These are phyloP conservation scores for Dictyostelium capitatum DNA, from an alignment of 78 protist genomes.

Conservation along the genomic window DNA sequence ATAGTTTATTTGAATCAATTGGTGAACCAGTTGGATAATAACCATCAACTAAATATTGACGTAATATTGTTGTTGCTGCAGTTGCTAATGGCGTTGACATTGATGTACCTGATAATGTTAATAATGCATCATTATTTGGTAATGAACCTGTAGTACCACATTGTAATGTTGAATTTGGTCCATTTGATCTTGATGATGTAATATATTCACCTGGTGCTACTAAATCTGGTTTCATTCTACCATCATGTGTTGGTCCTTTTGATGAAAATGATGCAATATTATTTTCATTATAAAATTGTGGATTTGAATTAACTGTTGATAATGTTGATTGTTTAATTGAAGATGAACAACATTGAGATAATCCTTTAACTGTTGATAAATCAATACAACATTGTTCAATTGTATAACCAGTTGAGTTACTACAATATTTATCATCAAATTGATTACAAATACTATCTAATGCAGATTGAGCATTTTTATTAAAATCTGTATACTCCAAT, in stretches of 20 bases:
- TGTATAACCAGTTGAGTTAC: not conserved
- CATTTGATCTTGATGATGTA: conserved; percentile 65
- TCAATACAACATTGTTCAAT: conserved; percentile 5
- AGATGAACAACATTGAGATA: conserved; percentile 9
- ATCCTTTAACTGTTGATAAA: not conserved
- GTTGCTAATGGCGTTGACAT: conserved; percentile 90
- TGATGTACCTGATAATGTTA: conserved; percentile 85
- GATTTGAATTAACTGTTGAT: not conserved
- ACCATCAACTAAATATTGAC: conserved; percentile 80
- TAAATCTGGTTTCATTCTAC: conserved; percentile 91
- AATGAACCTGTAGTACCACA: conserved; percentile 35
- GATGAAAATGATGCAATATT: conserved; percentile 65
- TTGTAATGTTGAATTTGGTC: conserved; percentile 21
- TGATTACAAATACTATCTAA: not conserved
- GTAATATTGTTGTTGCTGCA: conserved; percentile 76
- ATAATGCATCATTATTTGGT: conserved; percentile 12
- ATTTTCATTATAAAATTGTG: conserved; percentile 13
- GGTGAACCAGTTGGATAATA: conserved; percentile 69
- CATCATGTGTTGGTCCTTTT: conserved; percentile 86
- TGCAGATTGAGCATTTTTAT: not conserved
- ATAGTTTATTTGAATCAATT: not conserved
- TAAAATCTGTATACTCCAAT: not conserved
- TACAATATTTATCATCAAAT: conserved; percentile 25
- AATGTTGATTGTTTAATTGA: not conserved
- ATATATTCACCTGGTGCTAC: conserved; percentile 82